Percentiles rank a stretch among this genome's conserved stretches.
Evolutionary conservation across 768 basidiomycete genomes (phyloP).

Genomic region (Mycena leptocephala): DNA sequence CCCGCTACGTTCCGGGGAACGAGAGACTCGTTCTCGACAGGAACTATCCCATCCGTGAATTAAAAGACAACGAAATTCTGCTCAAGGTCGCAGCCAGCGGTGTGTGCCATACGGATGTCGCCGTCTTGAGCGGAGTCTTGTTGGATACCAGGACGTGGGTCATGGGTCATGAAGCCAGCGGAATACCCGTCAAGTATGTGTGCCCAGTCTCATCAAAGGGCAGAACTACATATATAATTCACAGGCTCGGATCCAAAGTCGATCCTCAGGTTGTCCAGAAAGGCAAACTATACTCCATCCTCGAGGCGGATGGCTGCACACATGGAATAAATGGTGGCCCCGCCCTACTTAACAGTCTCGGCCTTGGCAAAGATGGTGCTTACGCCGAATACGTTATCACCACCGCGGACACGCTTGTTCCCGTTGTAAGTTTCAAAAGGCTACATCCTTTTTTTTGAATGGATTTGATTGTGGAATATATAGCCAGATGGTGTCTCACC

Average conservation of each 20-base stretch:
- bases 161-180: slow-evolving; percentile 11
- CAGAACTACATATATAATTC: too few relatives aligned
- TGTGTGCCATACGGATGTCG: slow-evolving; percentile 5
- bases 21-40: slow-evolving; percentile 12
- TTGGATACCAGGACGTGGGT: not conserved
- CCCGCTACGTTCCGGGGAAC: slow-evolving; percentile 8
- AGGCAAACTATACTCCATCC: not conserved
- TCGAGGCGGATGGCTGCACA: not conserved
- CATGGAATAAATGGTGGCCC: not conserved
- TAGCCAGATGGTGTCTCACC: slow-evolving; percentile 28
- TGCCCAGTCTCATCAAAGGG: too few relatives aligned
- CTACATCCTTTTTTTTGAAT: not conserved
- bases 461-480: too few relatives aligned
- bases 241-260: too few relatives aligned
- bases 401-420: slow-evolving; percentile 11
- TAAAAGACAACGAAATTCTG: slow-evolving; percentile 7
- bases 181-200: slow-evolving; percentile 4
- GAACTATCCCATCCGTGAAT: slow-evolving; percentile 4
- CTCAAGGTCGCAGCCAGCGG: slow-evolving; percentile 4
- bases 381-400: slow-evolving; percentile 28
- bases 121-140: not conserved
- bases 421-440: slow-evolving; percentile 9
- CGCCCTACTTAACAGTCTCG: slow-evolving; percentile 3
- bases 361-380: slow-evolving; percentile 24
- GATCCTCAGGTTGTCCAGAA: not conserved